Conservation (phyloP, 805 yeast species). For the Zygosaccharomyces bisporus region DNA sequence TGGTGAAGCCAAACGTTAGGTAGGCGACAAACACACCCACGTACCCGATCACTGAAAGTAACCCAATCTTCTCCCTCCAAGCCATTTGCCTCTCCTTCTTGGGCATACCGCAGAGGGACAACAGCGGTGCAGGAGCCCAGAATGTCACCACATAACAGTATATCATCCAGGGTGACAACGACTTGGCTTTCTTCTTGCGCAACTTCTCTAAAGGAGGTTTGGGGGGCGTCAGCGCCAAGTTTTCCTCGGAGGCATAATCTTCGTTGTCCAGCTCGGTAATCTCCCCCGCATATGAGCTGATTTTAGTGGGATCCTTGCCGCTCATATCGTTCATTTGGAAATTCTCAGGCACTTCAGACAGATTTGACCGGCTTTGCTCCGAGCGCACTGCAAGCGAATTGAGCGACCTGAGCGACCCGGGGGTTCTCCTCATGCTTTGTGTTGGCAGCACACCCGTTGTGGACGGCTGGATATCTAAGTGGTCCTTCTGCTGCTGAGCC, state of each 20-base stretch:
- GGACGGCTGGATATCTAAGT: slow-evolving; percentile 63
- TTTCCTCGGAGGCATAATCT: slow-evolving; percentile 3
- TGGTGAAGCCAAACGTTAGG: slow-evolving; percentile 86
- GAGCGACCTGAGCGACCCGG: slow-evolving; percentile 2
- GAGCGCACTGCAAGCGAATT: slow-evolving; percentile 2
- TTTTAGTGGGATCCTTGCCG: slow-evolving; percentile 1
- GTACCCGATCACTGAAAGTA: slow-evolving; percentile 67
- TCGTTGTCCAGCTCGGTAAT: slow-evolving; percentile 3
- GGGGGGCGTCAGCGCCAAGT: neutral
- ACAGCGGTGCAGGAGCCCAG: slow-evolving; percentile 78
- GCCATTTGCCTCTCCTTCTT: slow-evolving; percentile 84
- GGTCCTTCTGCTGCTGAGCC: slow-evolving; percentile 60
- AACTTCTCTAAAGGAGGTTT: neutral
- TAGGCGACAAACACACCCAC: slow-evolving; percentile 79
- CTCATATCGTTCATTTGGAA: slow-evolving; percentile 6
- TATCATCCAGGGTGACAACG: slow-evolving; percentile 53
- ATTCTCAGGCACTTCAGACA: slow-evolving; percentile 4
- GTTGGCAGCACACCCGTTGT: slow-evolving; percentile 56
- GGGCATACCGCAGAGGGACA: slow-evolving; percentile 62
- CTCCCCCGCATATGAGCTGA: neutral
- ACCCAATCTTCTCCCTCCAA: slow-evolving; percentile 94
- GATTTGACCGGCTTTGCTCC: neutral
- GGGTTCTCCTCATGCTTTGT: slow-evolving; percentile 8
- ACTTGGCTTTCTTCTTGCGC: slow-evolving; percentile 8
- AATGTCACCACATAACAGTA: slow-evolving; percentile 81